Evolutionary conservation across 768 basidiomycete genomes (phyloP).

Genomic region (Mycena amicta): DNA sequence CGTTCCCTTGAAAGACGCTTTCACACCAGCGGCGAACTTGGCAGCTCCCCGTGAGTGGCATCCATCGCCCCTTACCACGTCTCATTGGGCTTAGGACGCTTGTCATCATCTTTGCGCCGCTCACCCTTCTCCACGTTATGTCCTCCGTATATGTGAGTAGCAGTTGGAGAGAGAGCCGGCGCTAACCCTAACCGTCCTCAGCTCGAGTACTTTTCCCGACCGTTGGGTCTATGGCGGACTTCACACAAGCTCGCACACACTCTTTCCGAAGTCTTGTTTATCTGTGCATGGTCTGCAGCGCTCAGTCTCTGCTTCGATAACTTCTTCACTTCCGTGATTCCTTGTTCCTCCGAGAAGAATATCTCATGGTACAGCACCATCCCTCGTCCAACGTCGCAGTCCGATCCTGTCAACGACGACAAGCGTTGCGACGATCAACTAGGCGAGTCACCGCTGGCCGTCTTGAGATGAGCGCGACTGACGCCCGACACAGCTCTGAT

Average conservation of each 20-base stretch:
- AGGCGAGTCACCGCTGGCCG: conserved; percentile 7
- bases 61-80: conserved; percentile 1
- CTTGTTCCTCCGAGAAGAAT: conserved; percentile 63
- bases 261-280: conserved; percentile 84
- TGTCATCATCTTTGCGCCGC: conserved; percentile 82
- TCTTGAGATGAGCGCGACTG: neutral
- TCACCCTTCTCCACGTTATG: conserved; percentile 86
- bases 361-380: conserved; percentile 78
- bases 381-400: conserved; percentile 52
- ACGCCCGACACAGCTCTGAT: conserved; percentile 52
- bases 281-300: conserved; percentile 62
- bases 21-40: conserved; percentile 68
- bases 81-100: conserved; percentile 53
- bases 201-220: conserved; percentile 92
- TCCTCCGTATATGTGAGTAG: conserved; percentile 77
- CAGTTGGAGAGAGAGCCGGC: too few relatives aligned
- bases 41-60: conserved; percentile 73
- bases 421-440: conserved; percentile 75
- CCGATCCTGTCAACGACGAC: conserved; percentile 52
- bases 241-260: conserved; percentile 87
- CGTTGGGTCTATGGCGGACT: conserved; percentile 90
- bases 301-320: conserved; percentile 90
- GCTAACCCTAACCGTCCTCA: conserved; percentile 36
- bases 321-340: conserved; percentile 83
- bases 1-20: conserved; percentile 55